Conservation (phyloP, 441 rosid species). For the Aleurites moluccanus region DNA sequence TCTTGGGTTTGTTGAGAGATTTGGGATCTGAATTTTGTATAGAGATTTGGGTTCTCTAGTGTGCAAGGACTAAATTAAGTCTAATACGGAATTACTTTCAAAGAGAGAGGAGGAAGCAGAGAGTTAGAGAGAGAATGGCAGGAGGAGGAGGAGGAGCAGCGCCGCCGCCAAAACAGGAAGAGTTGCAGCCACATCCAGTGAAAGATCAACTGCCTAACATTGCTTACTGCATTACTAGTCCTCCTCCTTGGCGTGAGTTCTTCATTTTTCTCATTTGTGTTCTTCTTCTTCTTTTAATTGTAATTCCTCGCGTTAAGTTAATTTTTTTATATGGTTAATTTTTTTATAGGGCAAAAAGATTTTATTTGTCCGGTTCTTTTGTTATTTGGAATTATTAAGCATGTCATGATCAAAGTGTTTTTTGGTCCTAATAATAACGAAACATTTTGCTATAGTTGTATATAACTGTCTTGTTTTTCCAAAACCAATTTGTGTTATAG, state of each 20-base stretch:
- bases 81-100: slow-evolving; percentile 3
- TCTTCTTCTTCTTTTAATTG: neutral
- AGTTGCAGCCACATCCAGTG: slow-evolving; percentile 82
- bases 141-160: slow-evolving; percentile 59
- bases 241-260: slow-evolving; percentile 99
- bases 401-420: neutral
- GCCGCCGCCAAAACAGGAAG: slow-evolving; percentile 61
- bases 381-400: neutral
- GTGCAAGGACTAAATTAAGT: slow-evolving; percentile 14
- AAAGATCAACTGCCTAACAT: slow-evolving; percentile 91
- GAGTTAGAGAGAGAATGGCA: slow-evolving; percentile 41
- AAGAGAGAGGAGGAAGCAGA: slow-evolving; percentile 10
- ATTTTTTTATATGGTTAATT: too few species aligned
- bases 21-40: slow-evolving; percentile 22
- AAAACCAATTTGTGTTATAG: neutral
- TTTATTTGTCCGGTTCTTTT: slow-evolving; percentile 13
- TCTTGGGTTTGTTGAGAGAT: slow-evolving; percentile 29
- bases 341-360: neutral
- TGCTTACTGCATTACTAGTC: slow-evolving; percentile 89
- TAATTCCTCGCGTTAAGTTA: neutral
- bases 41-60: slow-evolving; percentile 32
- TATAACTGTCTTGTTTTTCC: neutral
- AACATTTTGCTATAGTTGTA: slow-evolving; percentile 13
- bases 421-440: slow-evolving; percentile 12
- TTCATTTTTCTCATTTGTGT: neutral